Evolutionary conservation across 768 basidiomycete species (phyloP).

Genomic region (Filobasidium floriforme): DNA sequence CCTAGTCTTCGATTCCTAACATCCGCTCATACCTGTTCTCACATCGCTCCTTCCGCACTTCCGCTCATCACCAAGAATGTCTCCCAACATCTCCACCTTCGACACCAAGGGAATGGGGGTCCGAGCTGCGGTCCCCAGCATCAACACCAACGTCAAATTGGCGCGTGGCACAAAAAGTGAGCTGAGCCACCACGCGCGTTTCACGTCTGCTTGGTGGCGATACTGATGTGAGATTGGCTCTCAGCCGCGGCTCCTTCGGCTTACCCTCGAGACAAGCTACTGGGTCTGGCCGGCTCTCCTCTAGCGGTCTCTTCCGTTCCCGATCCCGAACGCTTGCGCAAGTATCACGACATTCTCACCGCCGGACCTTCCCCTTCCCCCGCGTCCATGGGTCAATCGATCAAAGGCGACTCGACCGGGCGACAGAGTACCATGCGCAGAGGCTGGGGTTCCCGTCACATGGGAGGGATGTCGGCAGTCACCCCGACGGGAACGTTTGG

Average conservation of each 20-base stretch:
- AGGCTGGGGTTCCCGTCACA: background rate
- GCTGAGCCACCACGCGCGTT: background rate
- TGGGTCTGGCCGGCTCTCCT: slow-evolving; percentile 1
- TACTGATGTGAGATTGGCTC: background rate
- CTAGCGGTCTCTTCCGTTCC: slow-evolving; percentile 10
- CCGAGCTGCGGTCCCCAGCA: background rate
- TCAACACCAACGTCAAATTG: background rate
- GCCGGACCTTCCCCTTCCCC: background rate
- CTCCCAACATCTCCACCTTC: background rate
- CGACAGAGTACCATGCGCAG: background rate
- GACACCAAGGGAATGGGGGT: slow-evolving; percentile 1
- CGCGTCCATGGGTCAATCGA: background rate
- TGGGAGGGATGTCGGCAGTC: background rate
- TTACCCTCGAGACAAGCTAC: slow-evolving; percentile 6
- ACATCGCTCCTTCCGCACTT: background rate
- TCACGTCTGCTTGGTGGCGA: background rate
- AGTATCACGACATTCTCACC: slow-evolving; percentile 2
- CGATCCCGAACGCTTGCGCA: slow-evolving; percentile 9
- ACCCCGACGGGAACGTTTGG: background rate
- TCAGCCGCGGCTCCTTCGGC: background rate
- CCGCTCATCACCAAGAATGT: background rate
- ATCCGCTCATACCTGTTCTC: background rate
- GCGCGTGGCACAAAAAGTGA: slow-evolving; percentile 1
- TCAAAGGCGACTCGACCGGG: background rate
- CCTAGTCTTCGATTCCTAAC: background rate